Conservation (phyloP, 2,329 filamentous ascomycete species). For the Cordyceps fumosorosea region DNA sequence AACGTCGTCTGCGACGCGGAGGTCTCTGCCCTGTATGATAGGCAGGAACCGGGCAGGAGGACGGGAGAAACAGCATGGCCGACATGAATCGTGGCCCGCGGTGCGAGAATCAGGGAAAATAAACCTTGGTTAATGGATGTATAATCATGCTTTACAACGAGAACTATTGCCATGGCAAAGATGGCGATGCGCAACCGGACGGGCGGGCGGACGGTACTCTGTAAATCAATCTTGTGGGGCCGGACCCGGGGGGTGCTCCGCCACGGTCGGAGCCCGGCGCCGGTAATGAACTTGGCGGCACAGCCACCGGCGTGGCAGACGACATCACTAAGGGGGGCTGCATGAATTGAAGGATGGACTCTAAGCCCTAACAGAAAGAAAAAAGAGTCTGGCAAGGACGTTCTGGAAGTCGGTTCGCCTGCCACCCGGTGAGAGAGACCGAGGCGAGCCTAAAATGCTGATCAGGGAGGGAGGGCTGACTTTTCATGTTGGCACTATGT, state of each 20-base stretch:
- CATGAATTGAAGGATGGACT: no score
- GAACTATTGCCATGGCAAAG: neutral
- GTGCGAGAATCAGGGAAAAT: neutral
- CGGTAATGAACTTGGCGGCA: neutral
- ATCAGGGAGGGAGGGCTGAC: neutral
- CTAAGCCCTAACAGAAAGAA: no score
- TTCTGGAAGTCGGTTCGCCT: no score
- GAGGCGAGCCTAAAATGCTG: no score
- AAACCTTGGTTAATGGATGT: neutral
- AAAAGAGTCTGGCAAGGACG: no score
- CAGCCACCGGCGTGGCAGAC: neutral
- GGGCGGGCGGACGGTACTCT: neutral
- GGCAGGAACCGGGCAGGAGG: neutral
- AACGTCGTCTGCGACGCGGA: slow-evolving; percentile 3
- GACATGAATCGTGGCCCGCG: neutral
- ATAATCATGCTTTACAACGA: neutral
- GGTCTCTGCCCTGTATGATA: neutral
- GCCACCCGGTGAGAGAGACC: no score
- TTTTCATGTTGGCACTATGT: no score
- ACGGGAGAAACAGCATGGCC: slow-evolving; percentile 5
- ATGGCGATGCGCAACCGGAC: neutral
- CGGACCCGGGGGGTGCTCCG: neutral
- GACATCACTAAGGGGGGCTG: neutral
- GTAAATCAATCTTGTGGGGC: neutral
- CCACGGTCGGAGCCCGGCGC: neutral